A percentile compares a stretch with the other conserved stretches of the same genome.
Evolutionary conservation across 306 rosid species (phyloP).

Genomic region (Castanopsis chinensis): DNA sequence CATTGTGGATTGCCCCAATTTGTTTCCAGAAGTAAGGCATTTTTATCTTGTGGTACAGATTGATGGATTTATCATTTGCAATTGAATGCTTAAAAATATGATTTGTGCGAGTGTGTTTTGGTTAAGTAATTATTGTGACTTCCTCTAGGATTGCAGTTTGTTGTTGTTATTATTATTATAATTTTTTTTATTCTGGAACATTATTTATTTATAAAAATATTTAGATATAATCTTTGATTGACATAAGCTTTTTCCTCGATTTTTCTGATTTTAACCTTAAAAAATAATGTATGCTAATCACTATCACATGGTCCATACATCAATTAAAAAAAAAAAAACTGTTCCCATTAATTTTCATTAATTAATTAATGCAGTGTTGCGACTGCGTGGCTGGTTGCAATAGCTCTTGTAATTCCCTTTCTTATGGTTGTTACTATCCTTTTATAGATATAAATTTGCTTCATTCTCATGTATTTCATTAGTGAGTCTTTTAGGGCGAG

Average conservation of each 20-base stretch:
- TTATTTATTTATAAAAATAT: too few species aligned
- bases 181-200: too few species aligned
- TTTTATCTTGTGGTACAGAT: not conserved
- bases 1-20: slow-evolving; percentile 81
- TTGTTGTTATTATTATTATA: too few species aligned
- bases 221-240: not conserved
- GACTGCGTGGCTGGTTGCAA: not conserved
- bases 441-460: too few species aligned
- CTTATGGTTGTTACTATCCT: too few species aligned
- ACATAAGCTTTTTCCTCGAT: not conserved
- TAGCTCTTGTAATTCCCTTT: not conserved
- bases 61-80: not conserved
- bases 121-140: not conserved
- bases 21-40: slow-evolving; percentile 86
- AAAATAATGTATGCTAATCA: not conserved
- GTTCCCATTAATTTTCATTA: too few species aligned
- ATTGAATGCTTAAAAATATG: not conserved
- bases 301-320: not conserved
- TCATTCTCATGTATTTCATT: too few species aligned
- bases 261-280: not conserved
- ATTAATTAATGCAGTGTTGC: not conserved
- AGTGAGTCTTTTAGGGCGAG: too few species aligned
- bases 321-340: not conserved
- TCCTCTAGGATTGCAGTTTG: too few species aligned
- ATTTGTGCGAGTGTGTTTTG: not conserved